A percentile compares a stretch with the other conserved stretches of the same genome.
Conservation (phyloP, 106 monocot genomes). For the Dioscorea alata region DNA sequence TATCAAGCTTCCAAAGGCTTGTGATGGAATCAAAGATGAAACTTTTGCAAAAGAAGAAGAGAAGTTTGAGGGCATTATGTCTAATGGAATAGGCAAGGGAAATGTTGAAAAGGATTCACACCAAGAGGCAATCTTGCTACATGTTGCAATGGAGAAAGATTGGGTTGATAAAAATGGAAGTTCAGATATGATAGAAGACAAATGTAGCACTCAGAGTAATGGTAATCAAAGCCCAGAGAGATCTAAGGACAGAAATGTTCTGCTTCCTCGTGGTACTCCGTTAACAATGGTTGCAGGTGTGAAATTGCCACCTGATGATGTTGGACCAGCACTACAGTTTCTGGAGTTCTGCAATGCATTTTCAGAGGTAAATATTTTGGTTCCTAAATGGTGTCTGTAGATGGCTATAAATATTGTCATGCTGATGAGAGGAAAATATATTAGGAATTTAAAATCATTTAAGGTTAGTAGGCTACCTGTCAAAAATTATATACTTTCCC, state of each 20-base stretch:
- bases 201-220: too few relatives aligned
- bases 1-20: too few relatives aligned
- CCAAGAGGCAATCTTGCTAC: too few relatives aligned
- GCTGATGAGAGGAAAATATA: not conserved
- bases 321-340: conserved; percentile 55
- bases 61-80: too few relatives aligned
- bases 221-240: not conserved
- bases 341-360: conserved; percentile 65
- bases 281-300: conserved; percentile 30
- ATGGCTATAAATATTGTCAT: not conserved
- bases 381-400: not conserved
- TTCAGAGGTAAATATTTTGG: conserved; percentile 36
- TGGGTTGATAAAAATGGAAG: too few relatives aligned
- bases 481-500: not conserved
- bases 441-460: not conserved
- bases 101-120: too few relatives aligned
- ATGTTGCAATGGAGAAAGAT: too few relatives aligned
- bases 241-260: conserved; percentile 1
- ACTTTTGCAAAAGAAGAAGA: too few relatives aligned
- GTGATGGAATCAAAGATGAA: too few relatives aligned
- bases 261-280: conserved; percentile 32
- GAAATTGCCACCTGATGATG: conserved; percentile 30
- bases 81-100: too few relatives aligned
- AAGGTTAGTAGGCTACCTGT: not conserved
- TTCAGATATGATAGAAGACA: not conserved